A percentile compares a stretch with the other conserved stretches of the same genome.
These are phyloP conservation scores for Coelastrella sp. DNA, from an alignment of 139 green algal species.

Conservation along the genomic window DNA sequence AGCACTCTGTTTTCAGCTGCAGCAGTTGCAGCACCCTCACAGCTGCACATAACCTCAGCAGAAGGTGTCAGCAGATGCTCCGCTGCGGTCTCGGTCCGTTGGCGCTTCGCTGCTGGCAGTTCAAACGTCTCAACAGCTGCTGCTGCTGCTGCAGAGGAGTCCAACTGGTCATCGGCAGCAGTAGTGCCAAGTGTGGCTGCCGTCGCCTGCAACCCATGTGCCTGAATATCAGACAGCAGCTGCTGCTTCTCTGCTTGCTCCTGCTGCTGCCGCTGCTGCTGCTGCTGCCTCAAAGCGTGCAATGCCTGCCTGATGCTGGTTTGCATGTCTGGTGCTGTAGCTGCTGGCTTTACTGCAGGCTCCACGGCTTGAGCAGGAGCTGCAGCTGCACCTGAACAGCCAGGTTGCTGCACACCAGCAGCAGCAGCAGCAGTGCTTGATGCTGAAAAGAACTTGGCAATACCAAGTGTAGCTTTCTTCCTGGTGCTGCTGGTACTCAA, in stretches of 20 bases:
- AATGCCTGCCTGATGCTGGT: constrained; percentile 1
- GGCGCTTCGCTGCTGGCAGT: background rate
- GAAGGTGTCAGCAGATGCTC: background rate
- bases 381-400: constrained; percentile 5
- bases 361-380: background rate
- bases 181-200: background rate
- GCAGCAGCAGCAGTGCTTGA: background rate
- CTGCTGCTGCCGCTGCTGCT: constrained; percentile 36
- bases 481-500: background rate
- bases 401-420: background rate
- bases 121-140: background rate
- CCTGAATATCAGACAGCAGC: background rate
- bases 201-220: constrained; percentile 19
- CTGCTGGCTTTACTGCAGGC: background rate
- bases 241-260: constrained; percentile 4
- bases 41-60: background rate
- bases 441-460: constrained; percentile 32
- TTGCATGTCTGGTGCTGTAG: constrained; percentile 2
- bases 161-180: background rate
- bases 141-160: background rate
- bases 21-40: background rate
- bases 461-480: background rate
- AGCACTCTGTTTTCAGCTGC: background rate
- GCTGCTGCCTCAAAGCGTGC: constrained; percentile 28
- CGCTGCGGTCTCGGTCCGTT: background rate